Evolutionary conservation across 208 protist genomes (phyloP).

Genomic region (Trypanosoma rangeli): DNA sequence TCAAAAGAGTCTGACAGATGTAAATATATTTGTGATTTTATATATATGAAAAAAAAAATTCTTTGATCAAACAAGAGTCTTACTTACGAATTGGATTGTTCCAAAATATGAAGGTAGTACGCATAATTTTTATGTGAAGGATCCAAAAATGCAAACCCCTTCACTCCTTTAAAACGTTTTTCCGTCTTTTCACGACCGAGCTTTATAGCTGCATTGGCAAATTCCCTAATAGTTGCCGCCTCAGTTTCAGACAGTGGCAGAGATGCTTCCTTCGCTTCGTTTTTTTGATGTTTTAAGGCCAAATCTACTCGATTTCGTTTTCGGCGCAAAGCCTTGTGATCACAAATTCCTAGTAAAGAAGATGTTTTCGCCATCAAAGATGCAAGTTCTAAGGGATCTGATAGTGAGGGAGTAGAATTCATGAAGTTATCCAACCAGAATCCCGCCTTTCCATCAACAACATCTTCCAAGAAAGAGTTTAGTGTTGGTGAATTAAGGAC

Average conservation of each 20-base stretch:
- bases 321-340: conserved; percentile 37
- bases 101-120: conserved; percentile 71
- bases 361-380: conserved; percentile 43
- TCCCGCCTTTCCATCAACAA: conserved; percentile 35
- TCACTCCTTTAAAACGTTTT: conserved; percentile 59
- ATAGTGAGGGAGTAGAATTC: conserved; percentile 35
- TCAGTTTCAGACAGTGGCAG: conserved; percentile 52
- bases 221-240: conserved; percentile 59
- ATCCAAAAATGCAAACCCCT: conserved; percentile 84
- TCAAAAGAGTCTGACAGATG: not conserved
- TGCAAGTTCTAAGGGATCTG: conserved; percentile 51
- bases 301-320: conserved; percentile 23
- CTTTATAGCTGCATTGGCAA: conserved; percentile 55
- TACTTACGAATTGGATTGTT: conserved; percentile 2
- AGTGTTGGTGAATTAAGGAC: conserved; percentile 64
- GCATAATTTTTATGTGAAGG: conserved; percentile 57
- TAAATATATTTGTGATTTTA: not conserved
- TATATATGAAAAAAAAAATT: conserved; percentile 12
- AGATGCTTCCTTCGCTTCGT: conserved; percentile 31
- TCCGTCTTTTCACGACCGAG: conserved; percentile 73
- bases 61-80: conserved; percentile 11
- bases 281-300: conserved; percentile 10
- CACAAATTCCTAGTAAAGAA: conserved; percentile 49
- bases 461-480: conserved; percentile 43
- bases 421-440: conserved; percentile 77